Base-by-base conservation (phyloP, 1,139 yeast species). In the Yamadazyma friedrichii region DNA sequence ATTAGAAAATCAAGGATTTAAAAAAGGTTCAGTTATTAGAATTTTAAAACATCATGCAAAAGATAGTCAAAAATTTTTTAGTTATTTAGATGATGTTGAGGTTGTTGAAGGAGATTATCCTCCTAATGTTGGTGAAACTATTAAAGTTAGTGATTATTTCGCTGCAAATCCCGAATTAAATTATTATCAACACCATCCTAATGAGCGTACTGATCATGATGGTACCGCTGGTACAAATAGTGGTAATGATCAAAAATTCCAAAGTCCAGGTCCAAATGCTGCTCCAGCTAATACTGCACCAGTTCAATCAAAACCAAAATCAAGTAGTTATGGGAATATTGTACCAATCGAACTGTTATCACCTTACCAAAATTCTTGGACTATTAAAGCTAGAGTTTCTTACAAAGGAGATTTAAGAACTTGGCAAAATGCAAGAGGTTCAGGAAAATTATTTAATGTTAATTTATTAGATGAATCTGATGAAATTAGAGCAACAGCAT, bases 401-500 rank as follows among this genome's bases (percentile, higher is more conserved):
- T 82, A 76, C 62, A 93, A 93, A 62, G 82, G 95, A 42, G 97
- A 89, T 47, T 74, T 93, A 53, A 84, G 89, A 64, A 84, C 86
- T 32, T 94, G 94, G 93, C 78, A 87, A 40, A 89, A 89, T 55
- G 82, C 81, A 43, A 77, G 83, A 54, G 96, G 96, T 45, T 89
- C 85, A 50, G 98, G 98, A 41, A 87, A 88, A 61, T 74, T 94
- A 46, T 88, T 94, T 68, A 85, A 85, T 53, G 88, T 88, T 32
- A 88, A 89, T 52, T 80, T 94, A 50, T 68, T 91, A 49, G 99
- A 94, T 59, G 96, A 94, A 59, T 85, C 96, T 6, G 96, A 95
- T 55, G 98, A 93, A 67, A 94, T 94, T 54, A 79, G 95, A 55
- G 98, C 96, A 12, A 89, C 98, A 8, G 97, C 95, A 3, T 94